phyloP scores from a whole-genome alignment of 805 yeast genomes.

The Scheffersomyces stipitis region DNA sequence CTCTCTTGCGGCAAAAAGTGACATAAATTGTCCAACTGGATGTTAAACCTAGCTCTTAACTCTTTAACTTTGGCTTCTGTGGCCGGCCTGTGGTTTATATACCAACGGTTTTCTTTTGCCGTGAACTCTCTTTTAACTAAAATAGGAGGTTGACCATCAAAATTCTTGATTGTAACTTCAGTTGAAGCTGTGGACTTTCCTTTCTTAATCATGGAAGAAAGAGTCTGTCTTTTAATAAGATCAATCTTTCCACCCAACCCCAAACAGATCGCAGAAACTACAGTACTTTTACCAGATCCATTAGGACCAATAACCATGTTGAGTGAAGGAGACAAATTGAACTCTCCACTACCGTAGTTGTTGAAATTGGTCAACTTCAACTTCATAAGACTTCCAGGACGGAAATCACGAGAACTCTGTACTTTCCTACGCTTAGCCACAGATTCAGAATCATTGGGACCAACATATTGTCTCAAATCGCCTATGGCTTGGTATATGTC shows the following conservation, averaged over 20 bases:
- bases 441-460: neutral
- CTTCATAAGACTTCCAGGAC: constrained; percentile 50
- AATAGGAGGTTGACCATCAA: constrained; percentile 30
- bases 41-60: constrained; percentile 51
- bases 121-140: constrained; percentile 49
- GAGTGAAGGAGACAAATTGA: constrained; percentile 74
- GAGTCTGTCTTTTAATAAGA: constrained; percentile 65
- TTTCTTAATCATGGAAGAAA: constrained; percentile 70
- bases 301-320: constrained; percentile 96
- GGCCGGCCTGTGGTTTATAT: constrained; percentile 38
- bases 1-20: constrained; percentile 95
- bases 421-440: constrained; percentile 8
- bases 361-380: constrained; percentile 63
- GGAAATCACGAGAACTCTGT: constrained; percentile 6
- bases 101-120: constrained; percentile 52
- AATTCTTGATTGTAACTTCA: constrained; percentile 50
- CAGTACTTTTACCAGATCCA: constrained; percentile 93
- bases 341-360: constrained; percentile 68
- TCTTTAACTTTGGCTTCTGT: constrained; percentile 48
- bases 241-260: constrained; percentile 82
- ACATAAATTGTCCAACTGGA: constrained; percentile 88
- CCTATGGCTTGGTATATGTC: no score
- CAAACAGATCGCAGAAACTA: constrained; percentile 88
- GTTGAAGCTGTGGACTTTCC: constrained; percentile 51
- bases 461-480: no score